These are phyloP conservation scores for Oenanthe javanica DNA, from an alignment of 140 eudicot species.

Conservation along the genomic window DNA sequence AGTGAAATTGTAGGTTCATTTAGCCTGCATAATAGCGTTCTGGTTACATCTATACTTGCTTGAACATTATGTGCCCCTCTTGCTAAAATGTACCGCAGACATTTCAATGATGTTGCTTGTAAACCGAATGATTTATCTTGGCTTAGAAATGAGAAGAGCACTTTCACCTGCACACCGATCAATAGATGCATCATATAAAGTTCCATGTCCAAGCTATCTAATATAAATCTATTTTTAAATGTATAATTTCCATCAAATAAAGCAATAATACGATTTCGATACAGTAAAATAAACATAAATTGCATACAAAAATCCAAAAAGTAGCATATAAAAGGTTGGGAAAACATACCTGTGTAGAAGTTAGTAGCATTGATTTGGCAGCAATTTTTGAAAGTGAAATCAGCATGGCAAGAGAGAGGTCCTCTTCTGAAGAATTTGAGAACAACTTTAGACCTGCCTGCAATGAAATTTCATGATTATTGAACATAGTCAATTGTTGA, in stretches of 20 bases:
- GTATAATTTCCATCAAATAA: not conserved
- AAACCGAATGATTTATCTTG: conserved; percentile 36
- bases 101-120: conserved; percentile 60
- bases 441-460: conserved; percentile 72
- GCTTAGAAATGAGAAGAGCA: conserved; percentile 46
- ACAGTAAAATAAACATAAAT: too few relatives aligned
- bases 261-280: not conserved
- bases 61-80: conserved; percentile 37
- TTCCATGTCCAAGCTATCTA: not conserved
- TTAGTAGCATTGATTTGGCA: conserved; percentile 41
- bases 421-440: conserved; percentile 44
- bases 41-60: conserved; percentile 25
- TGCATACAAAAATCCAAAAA: not conserved
- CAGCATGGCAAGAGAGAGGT: conserved; percentile 46
- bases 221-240: not conserved
- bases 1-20: conserved; percentile 36
- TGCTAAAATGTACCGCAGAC: conserved; percentile 44
- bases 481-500: not conserved
- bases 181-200: not conserved
- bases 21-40: conserved; percentile 33
- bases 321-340: not conserved
- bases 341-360: conserved; percentile 46
- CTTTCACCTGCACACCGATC: conserved; percentile 44
- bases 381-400: conserved; percentile 76
- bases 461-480: conserved; percentile 18